Base-by-base conservation (phyloP, 164 flowering plant species). In the Liriodendron chinense region DNA sequence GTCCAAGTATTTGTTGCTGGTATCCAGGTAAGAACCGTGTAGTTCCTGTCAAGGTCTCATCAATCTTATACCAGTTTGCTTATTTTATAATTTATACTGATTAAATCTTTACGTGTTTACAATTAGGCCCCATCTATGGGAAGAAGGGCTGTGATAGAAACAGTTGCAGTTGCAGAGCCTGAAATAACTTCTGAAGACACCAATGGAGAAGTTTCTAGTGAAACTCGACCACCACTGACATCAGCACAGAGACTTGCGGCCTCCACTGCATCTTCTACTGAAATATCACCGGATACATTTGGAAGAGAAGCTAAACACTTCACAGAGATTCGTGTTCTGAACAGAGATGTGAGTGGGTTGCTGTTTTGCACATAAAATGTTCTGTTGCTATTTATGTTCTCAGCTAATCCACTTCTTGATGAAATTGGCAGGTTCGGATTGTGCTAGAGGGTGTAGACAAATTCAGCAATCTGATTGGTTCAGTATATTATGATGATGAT, bases 361-460 rank as follows among this genome's bases (percentile, higher is more conserved):
- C 59, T 9, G 59, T 53, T 25, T 67, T 26, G 69, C 26, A 16
- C 69, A 34, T 34, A 34, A 34, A 34, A 34, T 34, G 7, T 34
- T 34, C 18, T 53, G 16, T 53, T 53, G 59, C 59, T 53, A 53
- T 12, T 53, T 12, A 53, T 12, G 13, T 53, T 53, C 18, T 12
- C 26, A 16, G 9, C 16, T 34, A 18, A 34, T 67, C 69, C 9
- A 70, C 64, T 64, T 77, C 47, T 68, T 9, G 61, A 26, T 78
- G 66, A 53, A 71, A 75, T 78, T 72, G 83, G 66, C 87, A 96
- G 98, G 99, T 96, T 18, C 91, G 97, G 12, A 92, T 96, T 82
- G 94, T 96, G 48, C 85, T 92, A 67, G 98, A 96, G 80, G 97
- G 97, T 65, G 96, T 88, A 69, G 99, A 96, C 86, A 94, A 92